Conservation (phyloP, 192 early-diverging fungal species). For the Coemansia sp. region DNA sequence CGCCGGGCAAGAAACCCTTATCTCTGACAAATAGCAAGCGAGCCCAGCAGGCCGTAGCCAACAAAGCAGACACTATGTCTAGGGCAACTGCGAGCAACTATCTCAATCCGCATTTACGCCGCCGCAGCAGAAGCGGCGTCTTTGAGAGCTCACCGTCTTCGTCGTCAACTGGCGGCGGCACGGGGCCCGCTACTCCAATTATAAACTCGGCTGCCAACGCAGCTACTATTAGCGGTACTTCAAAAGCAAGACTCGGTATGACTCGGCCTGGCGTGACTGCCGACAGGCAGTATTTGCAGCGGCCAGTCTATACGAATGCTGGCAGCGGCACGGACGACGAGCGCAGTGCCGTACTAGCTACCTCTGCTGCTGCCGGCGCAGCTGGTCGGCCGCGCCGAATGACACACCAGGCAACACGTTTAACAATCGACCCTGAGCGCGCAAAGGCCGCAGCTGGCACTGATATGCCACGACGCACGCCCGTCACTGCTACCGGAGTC, state of each 20-base stretch:
- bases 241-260: slow-evolving; percentile 21
- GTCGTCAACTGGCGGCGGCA: slow-evolving; percentile 12
- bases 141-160: slow-evolving; percentile 31
- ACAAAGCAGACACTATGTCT: slow-evolving; percentile 37
- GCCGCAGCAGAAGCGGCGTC: slow-evolving; percentile 49
- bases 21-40: slow-evolving; percentile 6
- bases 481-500: slow-evolving; percentile 34
- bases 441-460: slow-evolving; percentile 27
- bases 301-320: slow-evolving; percentile 11
- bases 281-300: slow-evolving; percentile 26
- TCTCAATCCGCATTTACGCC: slow-evolving; percentile 46
- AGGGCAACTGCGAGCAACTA: slow-evolving; percentile 53
- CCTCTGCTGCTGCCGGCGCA: slow-evolving; percentile 43
- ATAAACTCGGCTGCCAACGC: slow-evolving; percentile 15
- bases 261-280: slow-evolving; percentile 21
- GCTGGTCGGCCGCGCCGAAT: slow-evolving; percentile 51
- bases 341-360: slow-evolving; percentile 27
- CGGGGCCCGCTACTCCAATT: not conserved
- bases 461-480: slow-evolving; percentile 14
- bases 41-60: slow-evolving; percentile 5
- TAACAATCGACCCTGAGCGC: slow-evolving; percentile 44
- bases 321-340: slow-evolving; percentile 23
- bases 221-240: slow-evolving; percentile 43
- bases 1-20: not conserved
- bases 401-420: slow-evolving; percentile 49